Evolutionary conservation across 768 basidiomycete species (phyloP).

Genomic region (Mycena epipterygia): DNA sequence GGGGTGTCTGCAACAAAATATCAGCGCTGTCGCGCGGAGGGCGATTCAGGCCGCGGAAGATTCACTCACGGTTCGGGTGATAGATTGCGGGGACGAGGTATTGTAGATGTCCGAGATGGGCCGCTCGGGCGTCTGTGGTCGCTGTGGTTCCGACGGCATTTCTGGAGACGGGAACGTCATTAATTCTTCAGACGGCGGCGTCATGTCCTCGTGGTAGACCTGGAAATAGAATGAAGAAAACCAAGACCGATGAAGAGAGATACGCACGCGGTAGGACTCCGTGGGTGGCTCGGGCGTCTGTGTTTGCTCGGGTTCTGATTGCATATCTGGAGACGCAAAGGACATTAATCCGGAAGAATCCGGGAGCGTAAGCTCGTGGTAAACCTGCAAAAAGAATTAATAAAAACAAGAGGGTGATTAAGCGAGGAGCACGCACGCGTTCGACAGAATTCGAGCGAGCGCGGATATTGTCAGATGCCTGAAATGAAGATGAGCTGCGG

Average conservation of each 20-base stretch:
- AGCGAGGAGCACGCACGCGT: neutral
- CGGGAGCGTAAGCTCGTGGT: neutral
- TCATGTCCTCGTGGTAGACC: neutral
- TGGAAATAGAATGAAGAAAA: neutral
- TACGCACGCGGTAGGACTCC: constrained; percentile 8
- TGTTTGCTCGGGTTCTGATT: neutral
- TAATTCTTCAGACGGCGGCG: neutral
- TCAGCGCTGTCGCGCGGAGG: too few species aligned
- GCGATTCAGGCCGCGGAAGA: too few species aligned
- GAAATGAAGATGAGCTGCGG: neutral
- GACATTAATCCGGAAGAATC: constrained; percentile 5
- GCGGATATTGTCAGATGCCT: neutral
- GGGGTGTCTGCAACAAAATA: constrained; percentile 5
- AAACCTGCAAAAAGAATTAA: neutral
- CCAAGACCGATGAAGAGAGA: neutral
- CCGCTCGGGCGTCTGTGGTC: constrained; percentile 11
- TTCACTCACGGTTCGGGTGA: constrained; percentile 4
- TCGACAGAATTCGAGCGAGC: constrained; percentile 1
- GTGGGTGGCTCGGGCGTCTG: constrained; percentile 18
- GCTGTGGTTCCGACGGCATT: neutral
- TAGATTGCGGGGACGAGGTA: neutral
- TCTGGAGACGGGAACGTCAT: neutral
- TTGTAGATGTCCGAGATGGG: constrained; percentile 2
- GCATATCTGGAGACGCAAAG: neutral
- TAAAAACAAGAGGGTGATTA: too few species aligned